Evolutionary conservation across 352 stramenopile species (phyloP), one percentile per base, ranked within the genome.

Genomic region (Phytopythium cucurbitacearum): DNA sequence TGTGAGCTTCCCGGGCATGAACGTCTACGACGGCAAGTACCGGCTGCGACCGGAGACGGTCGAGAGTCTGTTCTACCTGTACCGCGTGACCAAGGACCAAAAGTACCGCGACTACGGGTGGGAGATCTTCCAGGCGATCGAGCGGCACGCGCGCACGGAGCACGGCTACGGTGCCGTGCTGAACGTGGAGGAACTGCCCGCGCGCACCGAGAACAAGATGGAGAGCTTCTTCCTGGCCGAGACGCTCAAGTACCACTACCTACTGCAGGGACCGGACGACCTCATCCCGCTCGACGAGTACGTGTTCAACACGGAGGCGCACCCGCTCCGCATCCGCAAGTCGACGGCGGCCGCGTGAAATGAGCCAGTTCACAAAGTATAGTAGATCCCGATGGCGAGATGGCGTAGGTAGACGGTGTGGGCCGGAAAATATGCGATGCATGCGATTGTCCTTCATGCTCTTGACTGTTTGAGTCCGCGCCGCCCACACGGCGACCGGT

Each of bases 161-260:
- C 80, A 80, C 60, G 96, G 85, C 5, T 99, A 98, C 60, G 95
- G 88, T 9, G 73, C 73, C 46, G 49, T 88, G 39, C 7, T 65
- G 21, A 59, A 91, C 52, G 74, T 87, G 21, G 71, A 64, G 2
- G 34, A 85, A 43, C 40, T 87, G 35, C 65, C 66, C 4, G 49
- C 70, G 16, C 48, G 57, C 35, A 79, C 89, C n/a, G 81, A 98
- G 15, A 87, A 99, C 83, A 87, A 94, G 53, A 98, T 98, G 96
- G 96, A 99, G 71, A 98, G 85, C 48, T 99, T 99, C 71, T 99
- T 99, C 67, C 61, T 98, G 36, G 96, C 96, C 10, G 97, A 99
- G 78, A 99, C 97, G 33, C 74, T 99, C 42, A 99, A 99, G 80
- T 99, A 99, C 61, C 71, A 98, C 35, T 99, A 98, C 68, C 71